phyloP scores from a whole-genome alignment of 257 asterid genomes.

The Scutellaria minor region DNA sequence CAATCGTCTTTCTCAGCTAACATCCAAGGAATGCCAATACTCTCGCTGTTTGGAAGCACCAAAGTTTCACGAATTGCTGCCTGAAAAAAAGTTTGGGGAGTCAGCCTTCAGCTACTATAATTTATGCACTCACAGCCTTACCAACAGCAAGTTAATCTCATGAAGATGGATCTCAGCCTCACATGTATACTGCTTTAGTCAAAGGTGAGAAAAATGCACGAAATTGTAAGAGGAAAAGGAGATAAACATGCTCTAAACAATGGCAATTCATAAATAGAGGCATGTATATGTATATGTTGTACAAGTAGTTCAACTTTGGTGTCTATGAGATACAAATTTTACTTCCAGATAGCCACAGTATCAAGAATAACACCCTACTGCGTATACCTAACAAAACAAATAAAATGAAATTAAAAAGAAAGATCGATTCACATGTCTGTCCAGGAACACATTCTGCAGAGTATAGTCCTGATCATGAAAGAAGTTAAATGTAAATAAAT shows the following conservation, averaged over 20 bases:
- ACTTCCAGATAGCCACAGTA: background rate
- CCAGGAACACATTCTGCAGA: constrained; percentile 3
- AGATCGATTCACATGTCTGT: background rate
- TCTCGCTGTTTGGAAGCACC: constrained; percentile 87
- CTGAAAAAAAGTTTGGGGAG: constrained; percentile 52
- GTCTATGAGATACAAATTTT: constrained; percentile 1
- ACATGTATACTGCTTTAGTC: background rate
- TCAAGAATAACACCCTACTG: background rate
- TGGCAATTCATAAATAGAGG: background rate
- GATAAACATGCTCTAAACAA: constrained; percentile 6
- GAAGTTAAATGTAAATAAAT: background rate
- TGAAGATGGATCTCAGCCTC: constrained; percentile 18
- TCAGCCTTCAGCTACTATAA: constrained; percentile 26
- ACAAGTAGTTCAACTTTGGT: constrained; percentile 14
- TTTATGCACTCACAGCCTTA: constrained; percentile 5
- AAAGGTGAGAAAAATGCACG: constrained; percentile 26
- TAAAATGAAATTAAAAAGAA: constrained; percentile 7
- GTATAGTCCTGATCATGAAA: constrained; percentile 1
- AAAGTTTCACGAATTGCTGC: constrained; percentile 80
- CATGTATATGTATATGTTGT: background rate
- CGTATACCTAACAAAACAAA: background rate
- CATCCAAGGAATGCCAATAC: constrained; percentile 79
- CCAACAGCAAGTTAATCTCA: constrained; percentile 19
- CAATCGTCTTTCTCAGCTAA: constrained; percentile 90
- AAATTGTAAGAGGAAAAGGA: constrained; percentile 2